Base-by-base conservation (phyloP, 2,329 filamentous ascomycete genomes). In the Arthrobotrys sinensis region DNA sequence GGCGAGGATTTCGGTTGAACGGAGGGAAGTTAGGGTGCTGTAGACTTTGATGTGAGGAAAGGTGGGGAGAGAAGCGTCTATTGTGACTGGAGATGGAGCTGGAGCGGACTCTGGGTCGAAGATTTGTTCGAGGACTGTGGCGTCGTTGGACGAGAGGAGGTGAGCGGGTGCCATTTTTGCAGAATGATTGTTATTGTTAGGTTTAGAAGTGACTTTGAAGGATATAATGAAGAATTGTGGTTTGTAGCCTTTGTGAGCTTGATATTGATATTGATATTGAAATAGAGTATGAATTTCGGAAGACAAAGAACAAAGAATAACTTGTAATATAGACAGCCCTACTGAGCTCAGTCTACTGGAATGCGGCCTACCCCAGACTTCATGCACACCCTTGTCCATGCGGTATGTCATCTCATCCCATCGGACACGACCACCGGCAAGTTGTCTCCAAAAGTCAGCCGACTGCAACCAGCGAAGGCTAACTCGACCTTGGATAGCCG, bases 91-190 rank as follows among this genome's bases (percentile, higher is more conserved):
- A 14, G 87, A 85, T 12, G 90, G 88, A 79, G 91, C 87, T 14
- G 81, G 70, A 38, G 81, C 64, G 6, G 87, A 87, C 82, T 92
- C 90, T 0, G 90, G 90, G 78, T 92, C 90, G 81, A 88, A 89
- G 83, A 92, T 91, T 83, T 91, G 91, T 79, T 89, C 87, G 73
- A 92, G 87, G 80, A 91, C 87, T 71, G 89, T 87, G 83, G 89
- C 84, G 82, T 92, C 90, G 80, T 88, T 88, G 53, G 84, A 85
- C 82, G 87, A 90, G 72, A 91, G 85, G 19, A 71, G 65, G 60
- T 53, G 73, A n/a, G 73, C 73, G 0, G 73, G 73, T 43, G 73
- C 73, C 73, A 77, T 77, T 66, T 57, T 28, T 24, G 5, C 1
- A 7, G 28, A 28, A n/a, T 1, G 24, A 16, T 32, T 48, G n/a